phyloP scores from a whole-genome alignment of 495 filamentous ascomycete genomes.

The Daldinia loculata region DNA sequence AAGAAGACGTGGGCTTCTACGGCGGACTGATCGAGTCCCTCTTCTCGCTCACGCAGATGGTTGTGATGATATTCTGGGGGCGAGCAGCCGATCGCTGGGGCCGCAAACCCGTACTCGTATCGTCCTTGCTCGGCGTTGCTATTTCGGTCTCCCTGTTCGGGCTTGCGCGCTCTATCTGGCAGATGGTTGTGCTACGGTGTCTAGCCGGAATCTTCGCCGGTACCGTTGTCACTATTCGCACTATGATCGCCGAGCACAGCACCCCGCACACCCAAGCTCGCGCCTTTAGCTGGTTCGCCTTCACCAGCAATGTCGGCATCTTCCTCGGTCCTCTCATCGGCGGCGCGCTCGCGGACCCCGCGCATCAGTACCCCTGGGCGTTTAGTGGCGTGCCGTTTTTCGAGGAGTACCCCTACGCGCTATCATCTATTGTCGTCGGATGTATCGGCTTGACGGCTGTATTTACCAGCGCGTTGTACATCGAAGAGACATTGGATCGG shows the following conservation, averaged over 20 bases:
- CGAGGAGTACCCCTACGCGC: constrained; percentile 68
- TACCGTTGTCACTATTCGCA: constrained; percentile 71
- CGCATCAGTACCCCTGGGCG: constrained; percentile 60
- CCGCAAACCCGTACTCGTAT: constrained; percentile 71
- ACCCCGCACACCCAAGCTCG: constrained; percentile 70
- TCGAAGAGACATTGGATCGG: constrained; percentile 63
- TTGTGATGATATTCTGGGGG: constrained; percentile 67
- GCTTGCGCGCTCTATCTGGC: constrained; percentile 64
- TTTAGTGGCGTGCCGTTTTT: constrained; percentile 67
- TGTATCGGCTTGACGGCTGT: constrained; percentile 59
- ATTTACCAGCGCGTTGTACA: constrained; percentile 55
- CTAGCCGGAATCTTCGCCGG: constrained; percentile 73
- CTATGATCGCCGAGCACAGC: constrained; percentile 76
- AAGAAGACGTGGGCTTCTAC: constrained; percentile 74
- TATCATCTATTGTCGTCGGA: constrained; percentile 65
- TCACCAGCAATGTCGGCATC: constrained; percentile 73
- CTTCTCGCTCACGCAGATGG: constrained; percentile 73
- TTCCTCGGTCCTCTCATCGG: constrained; percentile 72
- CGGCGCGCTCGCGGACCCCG: constrained; percentile 69
- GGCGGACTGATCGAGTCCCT: constrained; percentile 75
- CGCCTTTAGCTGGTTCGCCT: constrained; percentile 77
- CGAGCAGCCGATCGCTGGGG: constrained; percentile 70
- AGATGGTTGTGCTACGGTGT: constrained; percentile 74
- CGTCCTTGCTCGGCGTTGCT: constrained; percentile 67
- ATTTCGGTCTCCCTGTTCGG: constrained; percentile 68